These are phyloP conservation scores for Rhizopus sp. DNA, from an alignment of 371 early-diverging fungal species.

Conservation along the genomic window DNA sequence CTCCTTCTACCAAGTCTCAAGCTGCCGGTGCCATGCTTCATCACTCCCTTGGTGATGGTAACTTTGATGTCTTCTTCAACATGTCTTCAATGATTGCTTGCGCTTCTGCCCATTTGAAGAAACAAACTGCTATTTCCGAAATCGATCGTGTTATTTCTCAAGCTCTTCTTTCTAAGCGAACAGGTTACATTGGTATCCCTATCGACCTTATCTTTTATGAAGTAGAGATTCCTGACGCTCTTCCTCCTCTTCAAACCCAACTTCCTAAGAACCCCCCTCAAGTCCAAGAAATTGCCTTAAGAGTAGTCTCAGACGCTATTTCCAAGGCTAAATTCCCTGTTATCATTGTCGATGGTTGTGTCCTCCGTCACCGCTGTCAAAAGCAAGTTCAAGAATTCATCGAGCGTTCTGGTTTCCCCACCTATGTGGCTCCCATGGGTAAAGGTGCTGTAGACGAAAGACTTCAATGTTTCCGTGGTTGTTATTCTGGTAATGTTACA, in stretches of 20 bases:
- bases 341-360: conserved; percentile 51
- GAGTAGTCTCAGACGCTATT: conserved; percentile 29
- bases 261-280: conserved; percentile 27
- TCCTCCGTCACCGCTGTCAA: conserved; percentile 32
- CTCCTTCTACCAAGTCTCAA: conserved; percentile 43
- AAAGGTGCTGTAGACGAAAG: conserved; percentile 45
- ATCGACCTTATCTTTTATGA: conserved; percentile 40
- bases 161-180: conserved; percentile 25
- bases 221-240: conserved; percentile 20
- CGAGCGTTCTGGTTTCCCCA: conserved; percentile 38
- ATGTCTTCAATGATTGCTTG: conserved; percentile 44
- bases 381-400: conserved; percentile 33
- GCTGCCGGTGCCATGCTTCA: conserved; percentile 44
- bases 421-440: conserved; percentile 50
- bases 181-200: conserved; percentile 53
- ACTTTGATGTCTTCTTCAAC: conserved; percentile 43
- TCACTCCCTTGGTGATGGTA: conserved; percentile 58
- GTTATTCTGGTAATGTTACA: conserved; percentile 37
- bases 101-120: conserved; percentile 37
- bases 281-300: conserved; percentile 26
- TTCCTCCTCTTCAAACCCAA: conserved; percentile 5
- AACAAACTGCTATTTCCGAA: conserved; percentile 34
- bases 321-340: conserved; percentile 36
- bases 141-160: conserved; percentile 42
- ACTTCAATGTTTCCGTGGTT: conserved; percentile 37